Conservation (phyloP, 441 rosid species). For the Croton setiger region DNA sequence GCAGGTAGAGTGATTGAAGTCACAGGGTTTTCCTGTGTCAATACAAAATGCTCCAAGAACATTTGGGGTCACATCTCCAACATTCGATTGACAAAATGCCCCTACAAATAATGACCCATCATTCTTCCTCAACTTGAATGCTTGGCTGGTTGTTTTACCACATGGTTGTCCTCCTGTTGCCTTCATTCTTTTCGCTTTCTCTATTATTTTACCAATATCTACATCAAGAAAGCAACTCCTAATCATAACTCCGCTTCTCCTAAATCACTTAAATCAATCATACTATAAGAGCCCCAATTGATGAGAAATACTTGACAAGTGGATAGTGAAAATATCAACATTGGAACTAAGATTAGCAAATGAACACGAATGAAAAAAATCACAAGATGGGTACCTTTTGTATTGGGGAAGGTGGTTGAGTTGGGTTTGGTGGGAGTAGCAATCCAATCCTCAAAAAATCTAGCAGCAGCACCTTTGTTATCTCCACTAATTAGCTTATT, state of each 20-base stretch:
- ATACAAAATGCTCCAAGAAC: constrained; percentile 57
- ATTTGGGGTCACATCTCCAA: constrained; percentile 56
- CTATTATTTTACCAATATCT: constrained; percentile 18
- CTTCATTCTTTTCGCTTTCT: constrained; percentile 32
- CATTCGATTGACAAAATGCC: constrained; percentile 59
- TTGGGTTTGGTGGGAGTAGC: constrained; percentile 24
- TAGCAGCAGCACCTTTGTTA: constrained; percentile 65
- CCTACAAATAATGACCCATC: constrained; percentile 42
- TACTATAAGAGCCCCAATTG: too few species aligned
- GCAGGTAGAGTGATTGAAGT: constrained; percentile 59
- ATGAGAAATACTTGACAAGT: too few species aligned
- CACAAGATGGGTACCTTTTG: constrained; percentile 18
- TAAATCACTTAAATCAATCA: too few species aligned
- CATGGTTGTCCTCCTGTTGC: constrained; percentile 49
- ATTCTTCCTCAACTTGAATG: constrained; percentile 50
- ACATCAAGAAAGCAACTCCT: constrained; percentile 6
- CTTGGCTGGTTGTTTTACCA: constrained; percentile 39
- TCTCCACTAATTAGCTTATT: constrained; percentile 58
- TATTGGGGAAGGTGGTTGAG: constrained; percentile 9
- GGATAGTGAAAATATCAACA: too few species aligned
- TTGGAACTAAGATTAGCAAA: too few species aligned
- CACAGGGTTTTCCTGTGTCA: constrained; percentile 44
- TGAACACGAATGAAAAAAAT: too few species aligned
- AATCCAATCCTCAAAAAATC: constrained; percentile 58
- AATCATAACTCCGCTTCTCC: neutral